Percentiles rank a stretch among this genome's conserved stretches.
These are phyloP conservation scores for Vitellaria paradoxa DNA, from an alignment of 179 eudicot genomes.

Conservation along the genomic window DNA sequence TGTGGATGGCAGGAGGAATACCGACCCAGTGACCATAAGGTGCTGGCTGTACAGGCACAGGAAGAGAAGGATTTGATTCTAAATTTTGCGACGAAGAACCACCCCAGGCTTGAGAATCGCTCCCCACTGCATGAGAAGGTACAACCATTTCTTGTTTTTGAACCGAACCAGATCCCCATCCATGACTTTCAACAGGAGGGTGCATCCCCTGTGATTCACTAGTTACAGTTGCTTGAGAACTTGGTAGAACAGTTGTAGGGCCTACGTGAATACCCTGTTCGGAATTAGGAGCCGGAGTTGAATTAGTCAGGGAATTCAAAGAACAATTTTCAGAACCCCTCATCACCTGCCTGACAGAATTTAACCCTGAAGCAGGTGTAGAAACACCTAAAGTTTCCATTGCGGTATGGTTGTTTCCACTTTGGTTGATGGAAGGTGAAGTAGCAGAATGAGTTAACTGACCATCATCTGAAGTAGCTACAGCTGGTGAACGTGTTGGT, in stretches of 20 bases:
- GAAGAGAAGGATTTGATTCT: slow-evolving; percentile 25
- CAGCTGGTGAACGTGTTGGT: slow-evolving; percentile 42
- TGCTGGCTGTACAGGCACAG: slow-evolving; percentile 37
- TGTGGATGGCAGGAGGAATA: slow-evolving; percentile 39
- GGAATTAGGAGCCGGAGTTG: slow-evolving; percentile 17
- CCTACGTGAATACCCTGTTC: slow-evolving; percentile 22
- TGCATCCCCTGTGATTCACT: slow-evolving; percentile 26
- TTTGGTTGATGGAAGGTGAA: slow-evolving; percentile 26
- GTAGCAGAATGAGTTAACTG: slow-evolving; percentile 22
- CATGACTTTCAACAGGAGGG: slow-evolving; percentile 37
- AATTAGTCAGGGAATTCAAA: slow-evolving; percentile 10
- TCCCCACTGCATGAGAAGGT: slow-evolving; percentile 15
- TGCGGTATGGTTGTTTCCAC: slow-evolving; percentile 28
- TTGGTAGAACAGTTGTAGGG: slow-evolving; percentile 27
- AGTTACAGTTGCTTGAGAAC: slow-evolving; percentile 30
- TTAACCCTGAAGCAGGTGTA: slow-evolving; percentile 25
- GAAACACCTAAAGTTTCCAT: slow-evolving; percentile 18
- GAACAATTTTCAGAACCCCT: slow-evolving; percentile 17
- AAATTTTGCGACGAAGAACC: slow-evolving; percentile 18
- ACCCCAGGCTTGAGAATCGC: slow-evolving; percentile 24
- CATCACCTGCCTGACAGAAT: slow-evolving; percentile 7
- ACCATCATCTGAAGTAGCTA: slow-evolving; percentile 26
- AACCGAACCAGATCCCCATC: slow-evolving; percentile 34
- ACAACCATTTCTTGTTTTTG: slow-evolving; percentile 29
- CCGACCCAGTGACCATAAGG: slow-evolving; percentile 57